Percentiles rank a stretch among this genome's conserved stretches.
Conservation (phyloP, 176 grass and related monocot species). For the Bolboschoenus planiculmis region DNA sequence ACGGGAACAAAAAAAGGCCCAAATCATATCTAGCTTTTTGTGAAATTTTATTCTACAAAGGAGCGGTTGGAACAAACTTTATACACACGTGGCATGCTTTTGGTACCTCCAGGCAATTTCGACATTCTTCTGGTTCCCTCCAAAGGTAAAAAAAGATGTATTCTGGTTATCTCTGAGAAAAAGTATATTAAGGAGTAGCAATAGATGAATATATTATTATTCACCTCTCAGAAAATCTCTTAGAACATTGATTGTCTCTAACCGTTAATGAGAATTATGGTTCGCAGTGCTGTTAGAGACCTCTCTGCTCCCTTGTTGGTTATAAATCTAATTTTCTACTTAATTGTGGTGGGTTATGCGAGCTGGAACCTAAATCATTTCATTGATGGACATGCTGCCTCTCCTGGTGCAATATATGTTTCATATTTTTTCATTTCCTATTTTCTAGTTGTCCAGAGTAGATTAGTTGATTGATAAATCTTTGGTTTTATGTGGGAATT, state of each 20-base stretch:
- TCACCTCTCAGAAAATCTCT: background rate
- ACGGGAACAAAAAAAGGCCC: background rate
- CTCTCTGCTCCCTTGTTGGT: constrained; percentile 60
- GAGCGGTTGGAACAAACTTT: background rate
- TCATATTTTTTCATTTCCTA: background rate
- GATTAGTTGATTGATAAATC: background rate
- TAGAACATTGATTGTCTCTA: background rate
- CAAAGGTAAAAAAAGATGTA: background rate
- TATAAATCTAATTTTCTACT: constrained; percentile 68
- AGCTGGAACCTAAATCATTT: constrained; percentile 86
- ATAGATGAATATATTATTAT: background rate
- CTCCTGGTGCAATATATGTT: constrained; percentile 17
- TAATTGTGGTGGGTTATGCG: constrained; percentile 56
- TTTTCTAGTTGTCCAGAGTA: background rate
- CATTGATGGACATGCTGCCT: constrained; percentile 60
- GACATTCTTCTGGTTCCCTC: background rate
- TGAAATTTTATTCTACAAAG: background rate
- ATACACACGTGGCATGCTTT: background rate
- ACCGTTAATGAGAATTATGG: background rate
- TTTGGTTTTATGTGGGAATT: background rate
- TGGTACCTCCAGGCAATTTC: constrained; percentile 9
- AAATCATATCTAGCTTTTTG: background rate
- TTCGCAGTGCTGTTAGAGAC: constrained; percentile 38
- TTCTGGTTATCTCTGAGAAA: background rate
- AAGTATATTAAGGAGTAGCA: background rate